phyloP scores from a whole-genome alignment of 768 basidiomycete species.

The Nidularia pulvinata region DNA sequence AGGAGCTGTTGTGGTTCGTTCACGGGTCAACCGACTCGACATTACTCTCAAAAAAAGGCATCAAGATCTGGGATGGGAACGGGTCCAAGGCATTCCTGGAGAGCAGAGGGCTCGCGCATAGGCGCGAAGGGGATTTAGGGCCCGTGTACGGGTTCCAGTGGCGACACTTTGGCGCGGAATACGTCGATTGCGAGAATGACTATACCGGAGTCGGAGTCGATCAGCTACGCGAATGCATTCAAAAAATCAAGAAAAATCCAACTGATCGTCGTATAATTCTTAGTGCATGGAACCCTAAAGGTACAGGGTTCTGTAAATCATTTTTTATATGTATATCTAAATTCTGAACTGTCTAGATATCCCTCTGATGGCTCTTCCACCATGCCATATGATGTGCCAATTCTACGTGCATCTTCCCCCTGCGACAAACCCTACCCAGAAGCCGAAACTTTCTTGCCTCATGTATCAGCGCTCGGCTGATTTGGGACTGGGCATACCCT shows the following conservation, averaged over 20 bases:
- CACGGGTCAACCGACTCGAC: constrained; percentile 82
- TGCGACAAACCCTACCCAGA: constrained; percentile 38
- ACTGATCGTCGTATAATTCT: constrained; percentile 94
- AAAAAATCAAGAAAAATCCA: constrained; percentile 91
- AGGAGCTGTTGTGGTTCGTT: constrained; percentile 96
- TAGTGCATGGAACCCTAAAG: constrained; percentile 98
- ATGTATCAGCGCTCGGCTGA: constrained; percentile 99
- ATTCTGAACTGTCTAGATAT: constrained; percentile 58
- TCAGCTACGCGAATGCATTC: constrained; percentile 86
- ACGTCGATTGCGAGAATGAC: constrained; percentile 69
- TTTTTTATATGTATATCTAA: not conserved
- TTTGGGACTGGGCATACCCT: constrained; percentile 95
- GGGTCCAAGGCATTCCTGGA: constrained; percentile 88
- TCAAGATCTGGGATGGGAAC: constrained; percentile 99
- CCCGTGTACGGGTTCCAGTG: constrained; percentile 98
- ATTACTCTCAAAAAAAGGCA: constrained; percentile 73
- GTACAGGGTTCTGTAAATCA: constrained; percentile 39
- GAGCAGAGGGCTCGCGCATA: constrained; percentile 77
- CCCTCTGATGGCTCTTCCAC: constrained; percentile 93
- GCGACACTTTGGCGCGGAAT: constrained; percentile 92
- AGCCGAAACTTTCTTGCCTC: constrained; percentile 84
- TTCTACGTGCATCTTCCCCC: constrained; percentile 95
- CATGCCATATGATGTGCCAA: constrained; percentile 99
- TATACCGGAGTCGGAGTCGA: constrained; percentile 90
- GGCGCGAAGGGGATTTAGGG: constrained; percentile 90